Evolutionary conservation across 2,329 filamentous ascomycete species (phyloP).

Genomic region (Fonsecaea monophora): DNA sequence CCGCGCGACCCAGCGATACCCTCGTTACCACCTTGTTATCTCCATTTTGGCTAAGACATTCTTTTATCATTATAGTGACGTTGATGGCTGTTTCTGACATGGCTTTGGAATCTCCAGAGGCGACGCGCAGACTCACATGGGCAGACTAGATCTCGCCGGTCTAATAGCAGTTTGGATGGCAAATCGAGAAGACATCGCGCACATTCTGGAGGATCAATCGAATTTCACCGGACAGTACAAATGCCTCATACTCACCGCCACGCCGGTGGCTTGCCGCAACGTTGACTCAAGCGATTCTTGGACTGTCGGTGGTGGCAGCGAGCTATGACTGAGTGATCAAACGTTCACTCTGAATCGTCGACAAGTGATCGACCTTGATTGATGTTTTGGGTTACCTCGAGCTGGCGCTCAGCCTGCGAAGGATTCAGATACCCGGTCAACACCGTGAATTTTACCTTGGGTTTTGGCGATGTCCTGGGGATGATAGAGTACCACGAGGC

Average conservation of each 20-base stretch:
- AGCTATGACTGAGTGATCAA: slow-evolving; percentile 7
- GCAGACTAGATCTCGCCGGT: slow-evolving; percentile 36
- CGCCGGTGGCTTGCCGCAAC: slow-evolving; percentile 23
- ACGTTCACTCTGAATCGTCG: slow-evolving; percentile 8
- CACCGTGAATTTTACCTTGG: slow-evolving; percentile 26
- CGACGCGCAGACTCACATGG: slow-evolving; percentile 50
- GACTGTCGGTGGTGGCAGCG: background rate
- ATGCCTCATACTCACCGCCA: slow-evolving; percentile 30
- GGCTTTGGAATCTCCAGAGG: slow-evolving; percentile 55
- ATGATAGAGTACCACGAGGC: slow-evolving; percentile 29
- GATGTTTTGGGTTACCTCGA: slow-evolving; percentile 31
- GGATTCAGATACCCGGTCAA: slow-evolving; percentile 18
- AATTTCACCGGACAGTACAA: slow-evolving; percentile 28
- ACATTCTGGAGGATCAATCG: slow-evolving; percentile 33
- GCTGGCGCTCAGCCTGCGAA: slow-evolving; percentile 2
- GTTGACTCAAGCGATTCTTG: slow-evolving; percentile 6
- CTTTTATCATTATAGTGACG: slow-evolving; percentile 48
- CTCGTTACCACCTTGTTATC: slow-evolving; percentile 27
- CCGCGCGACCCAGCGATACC: background rate
- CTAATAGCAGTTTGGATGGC: slow-evolving; percentile 30
- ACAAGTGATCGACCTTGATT: slow-evolving; percentile 28
- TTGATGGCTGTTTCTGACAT: slow-evolving; percentile 53
- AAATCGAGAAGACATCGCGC: slow-evolving; percentile 31
- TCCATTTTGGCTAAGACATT: slow-evolving; percentile 52
- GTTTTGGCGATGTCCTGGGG: slow-evolving; percentile 30